These are phyloP conservation scores for Styphnolobium japonicum DNA, from an alignment of 306 rosid genomes.

Conservation along the genomic window DNA sequence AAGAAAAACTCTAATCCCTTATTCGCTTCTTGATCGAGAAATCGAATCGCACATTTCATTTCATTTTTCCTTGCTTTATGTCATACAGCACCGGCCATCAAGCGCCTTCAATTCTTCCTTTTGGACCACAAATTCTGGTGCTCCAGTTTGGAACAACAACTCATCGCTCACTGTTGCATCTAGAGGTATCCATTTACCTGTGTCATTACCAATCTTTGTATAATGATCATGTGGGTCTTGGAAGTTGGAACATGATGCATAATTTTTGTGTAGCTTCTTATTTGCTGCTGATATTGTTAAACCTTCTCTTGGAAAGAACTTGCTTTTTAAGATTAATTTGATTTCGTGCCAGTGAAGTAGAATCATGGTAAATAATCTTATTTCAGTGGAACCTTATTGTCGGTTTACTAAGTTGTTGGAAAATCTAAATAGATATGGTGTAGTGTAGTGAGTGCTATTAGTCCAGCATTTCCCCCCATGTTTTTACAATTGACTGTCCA, in stretches of 20 bases:
- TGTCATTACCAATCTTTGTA: neutral
- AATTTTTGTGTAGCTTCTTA: neutral
- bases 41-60: too few relatives aligned
- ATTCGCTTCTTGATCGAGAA: too few relatives aligned
- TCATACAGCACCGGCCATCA: conserved; percentile 64
- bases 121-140: conserved; percentile 81
- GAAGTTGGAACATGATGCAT: neutral
- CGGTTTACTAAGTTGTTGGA: too few relatives aligned
- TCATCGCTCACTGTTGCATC: conserved; percentile 63
- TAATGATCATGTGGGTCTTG: neutral
- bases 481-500: neutral
- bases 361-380: neutral
- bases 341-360: neutral
- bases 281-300: neutral
- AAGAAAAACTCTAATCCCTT: too few relatives aligned
- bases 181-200: conserved; percentile 40
- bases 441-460: neutral
- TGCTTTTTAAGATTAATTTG: neutral
- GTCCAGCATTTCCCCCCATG: neutral
- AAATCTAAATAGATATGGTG: neutral
- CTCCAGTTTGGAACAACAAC: conserved; percentile 78
- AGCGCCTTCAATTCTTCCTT: conserved; percentile 63
- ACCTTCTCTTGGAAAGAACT: neutral
- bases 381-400: neutral
- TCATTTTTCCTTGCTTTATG: neutral